These are phyloP conservation scores for Penicillium dipodomyicola DNA, from an alignment of 495 filamentous ascomycete genomes.

Conservation along the genomic window DNA sequence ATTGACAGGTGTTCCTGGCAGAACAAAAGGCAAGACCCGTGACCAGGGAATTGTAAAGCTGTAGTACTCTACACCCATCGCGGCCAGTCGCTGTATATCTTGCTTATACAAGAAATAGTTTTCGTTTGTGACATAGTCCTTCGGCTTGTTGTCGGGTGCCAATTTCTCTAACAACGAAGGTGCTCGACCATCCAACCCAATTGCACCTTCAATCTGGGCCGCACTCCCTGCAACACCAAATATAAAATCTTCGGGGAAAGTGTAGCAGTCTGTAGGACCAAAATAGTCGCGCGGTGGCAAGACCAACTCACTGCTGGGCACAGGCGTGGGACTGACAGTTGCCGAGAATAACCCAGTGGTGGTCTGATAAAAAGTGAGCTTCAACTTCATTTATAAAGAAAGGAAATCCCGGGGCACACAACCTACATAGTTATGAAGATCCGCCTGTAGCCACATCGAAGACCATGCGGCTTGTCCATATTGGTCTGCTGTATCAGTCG, in stretches of 20 bases:
- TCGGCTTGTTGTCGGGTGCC: slow-evolving; percentile 17
- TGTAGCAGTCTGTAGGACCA: slow-evolving; percentile 28
- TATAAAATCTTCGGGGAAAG: slow-evolving; percentile 45
- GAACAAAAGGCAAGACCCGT: slow-evolving; percentile 44
- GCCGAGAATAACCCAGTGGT: slow-evolving; percentile 31
- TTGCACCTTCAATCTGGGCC: slow-evolving; percentile 50
- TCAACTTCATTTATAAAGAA: neutral
- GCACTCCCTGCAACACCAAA: slow-evolving; percentile 53
- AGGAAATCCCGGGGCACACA: neutral
- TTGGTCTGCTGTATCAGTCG: slow-evolving; percentile 28
- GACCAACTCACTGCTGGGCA: slow-evolving; percentile 36
- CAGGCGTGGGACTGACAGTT: slow-evolving; percentile 34
- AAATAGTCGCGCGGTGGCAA: slow-evolving; percentile 36
- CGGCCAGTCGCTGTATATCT: slow-evolving; percentile 47
- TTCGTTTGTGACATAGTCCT: slow-evolving; percentile 43
- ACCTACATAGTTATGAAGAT: slow-evolving; percentile 29
- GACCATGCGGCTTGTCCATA: slow-evolving; percentile 40
- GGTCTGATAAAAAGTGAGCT: slow-evolving; percentile 14
- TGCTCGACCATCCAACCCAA: slow-evolving; percentile 42
- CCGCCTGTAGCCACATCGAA: slow-evolving; percentile 31
- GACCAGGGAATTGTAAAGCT: slow-evolving; percentile 47
- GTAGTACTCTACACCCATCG: slow-evolving; percentile 50
- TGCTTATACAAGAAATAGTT: slow-evolving; percentile 54
- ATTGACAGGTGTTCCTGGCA: slow-evolving; percentile 44
- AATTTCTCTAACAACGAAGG: slow-evolving; percentile 41